Conservation (phyloP, 2,329 filamentous ascomycete genomes). For the Pseudopyrenochaeta lycopersici region DNA sequence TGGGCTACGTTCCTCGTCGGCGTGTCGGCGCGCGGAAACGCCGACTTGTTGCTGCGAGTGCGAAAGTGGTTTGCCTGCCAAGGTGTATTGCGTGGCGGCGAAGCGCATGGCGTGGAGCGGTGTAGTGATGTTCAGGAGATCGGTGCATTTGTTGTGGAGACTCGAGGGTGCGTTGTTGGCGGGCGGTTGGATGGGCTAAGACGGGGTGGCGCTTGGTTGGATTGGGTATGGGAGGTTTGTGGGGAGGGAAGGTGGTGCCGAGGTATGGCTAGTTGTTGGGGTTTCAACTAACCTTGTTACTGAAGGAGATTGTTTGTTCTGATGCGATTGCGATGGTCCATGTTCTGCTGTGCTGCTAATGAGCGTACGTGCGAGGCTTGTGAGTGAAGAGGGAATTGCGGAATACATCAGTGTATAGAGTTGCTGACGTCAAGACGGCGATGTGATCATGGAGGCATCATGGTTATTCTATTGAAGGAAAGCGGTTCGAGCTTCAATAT, state of each 20-base stretch:
- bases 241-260: too few relatives aligned
- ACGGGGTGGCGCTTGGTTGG: too few relatives aligned
- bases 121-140: too few relatives aligned
- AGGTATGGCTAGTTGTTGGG: too few relatives aligned
- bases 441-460: conserved; percentile 17
- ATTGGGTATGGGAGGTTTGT: too few relatives aligned
- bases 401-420: not conserved
- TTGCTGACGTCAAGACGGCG: conserved; percentile 18
- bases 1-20: conserved; percentile 1
- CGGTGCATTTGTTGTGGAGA: too few relatives aligned
- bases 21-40: conserved; percentile 10
- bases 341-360: too few relatives aligned
- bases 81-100: not conserved
- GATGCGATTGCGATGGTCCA: too few relatives aligned
- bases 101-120: not conserved
- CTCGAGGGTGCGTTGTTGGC: too few relatives aligned
- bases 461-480: conserved; percentile 5
- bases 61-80: not conserved
- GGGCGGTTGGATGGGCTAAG: too few relatives aligned
- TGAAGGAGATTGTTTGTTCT: too few relatives aligned
- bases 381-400: not conserved
- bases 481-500: not conserved
- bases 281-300: too few relatives aligned
- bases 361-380: not conserved
- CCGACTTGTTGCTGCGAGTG: conserved; percentile 5